Percentiles rank a stretch among this genome's conserved stretches.
These are phyloP conservation scores for Diplodia intermedia DNA, from an alignment of 2,329 filamentous ascomycete species.

Conservation along the genomic window DNA sequence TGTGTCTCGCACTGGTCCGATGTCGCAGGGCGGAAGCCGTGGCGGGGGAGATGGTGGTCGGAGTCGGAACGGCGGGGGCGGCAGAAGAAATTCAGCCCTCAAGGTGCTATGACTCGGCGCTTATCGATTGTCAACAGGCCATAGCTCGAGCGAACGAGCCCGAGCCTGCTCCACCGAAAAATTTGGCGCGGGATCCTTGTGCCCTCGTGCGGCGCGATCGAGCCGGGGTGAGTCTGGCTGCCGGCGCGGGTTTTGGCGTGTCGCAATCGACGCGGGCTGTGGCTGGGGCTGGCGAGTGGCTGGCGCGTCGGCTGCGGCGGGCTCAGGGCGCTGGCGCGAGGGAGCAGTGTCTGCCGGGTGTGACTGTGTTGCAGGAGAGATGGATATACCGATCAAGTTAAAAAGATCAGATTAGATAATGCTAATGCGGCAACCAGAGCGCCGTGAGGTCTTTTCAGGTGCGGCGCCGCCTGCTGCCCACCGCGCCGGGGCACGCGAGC, in stretches of 20 bases:
- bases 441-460: constrained; percentile 19
- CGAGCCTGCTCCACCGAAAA: constrained; percentile 27
- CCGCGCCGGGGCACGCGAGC: background rate
- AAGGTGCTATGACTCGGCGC: constrained; percentile 30
- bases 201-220: background rate
- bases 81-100: constrained; percentile 31
- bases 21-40: constrained; percentile 24
- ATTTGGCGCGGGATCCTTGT: background rate
- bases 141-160: constrained; percentile 24
- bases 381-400: constrained; percentile 22
- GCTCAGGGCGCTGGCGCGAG: background rate
- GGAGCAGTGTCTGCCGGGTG: background rate
- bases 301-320: constrained; percentile 7
- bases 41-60: constrained; percentile 29
- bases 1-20: constrained; percentile 22
- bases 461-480: constrained; percentile 1
- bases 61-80: constrained; percentile 26
- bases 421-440: constrained; percentile 12
- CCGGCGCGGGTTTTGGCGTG: background rate
- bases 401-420: constrained; percentile 31
- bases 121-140: constrained; percentile 27
- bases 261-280: constrained; percentile 5
- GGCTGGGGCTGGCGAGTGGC: background rate
- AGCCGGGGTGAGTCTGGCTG: background rate
- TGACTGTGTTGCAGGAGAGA: constrained; percentile 15